Conservation (phyloP, 352 stramenopile species). For the Globisporangium acanthophoron region DNA sequence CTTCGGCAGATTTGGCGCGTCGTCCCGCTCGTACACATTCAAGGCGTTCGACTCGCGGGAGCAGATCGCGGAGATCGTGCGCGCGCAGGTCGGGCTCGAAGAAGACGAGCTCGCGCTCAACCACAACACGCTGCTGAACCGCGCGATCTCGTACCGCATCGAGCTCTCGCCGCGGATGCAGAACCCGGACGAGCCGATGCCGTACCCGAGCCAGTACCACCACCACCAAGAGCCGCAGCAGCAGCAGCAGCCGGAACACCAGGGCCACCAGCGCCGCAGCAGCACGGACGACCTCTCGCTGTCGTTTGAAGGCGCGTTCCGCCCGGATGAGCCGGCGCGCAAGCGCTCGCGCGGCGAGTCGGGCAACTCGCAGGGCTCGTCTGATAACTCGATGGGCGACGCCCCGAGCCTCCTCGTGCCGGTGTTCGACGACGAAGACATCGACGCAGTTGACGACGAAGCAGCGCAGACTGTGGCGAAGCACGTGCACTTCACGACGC, state of each 20-base stretch:
- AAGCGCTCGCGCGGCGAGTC: constrained; percentile 52
- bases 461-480: constrained; percentile 4
- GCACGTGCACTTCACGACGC: constrained; percentile 17
- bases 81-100: constrained; percentile 42
- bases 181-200: constrained; percentile 38
- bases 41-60: constrained; percentile 75
- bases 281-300: constrained; percentile 34
- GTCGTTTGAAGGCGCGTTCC: constrained; percentile 12
- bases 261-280: constrained; percentile 8
- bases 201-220: constrained; percentile 16
- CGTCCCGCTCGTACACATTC: constrained; percentile 77
- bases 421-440: not conserved
- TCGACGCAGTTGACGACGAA: constrained; percentile 8
- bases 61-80: constrained; percentile 61
- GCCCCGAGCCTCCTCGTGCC: not conserved
- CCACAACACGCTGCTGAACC: constrained; percentile 80
- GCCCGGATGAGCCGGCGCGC: constrained; percentile 17
- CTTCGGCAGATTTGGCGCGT: constrained; percentile 51
- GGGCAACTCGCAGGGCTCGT: constrained; percentile 48
- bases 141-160: constrained; percentile 66
- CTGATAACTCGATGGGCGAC: constrained; percentile 30
- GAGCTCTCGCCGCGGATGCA: constrained; percentile 55
- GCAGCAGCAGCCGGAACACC: constrained; percentile 17
- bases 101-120: constrained; percentile 57
- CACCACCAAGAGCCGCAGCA: constrained; percentile 12